phyloP scores from a whole-genome alignment of 805 yeast genomes.

The Metahyphopichia silvanorum region DNA sequence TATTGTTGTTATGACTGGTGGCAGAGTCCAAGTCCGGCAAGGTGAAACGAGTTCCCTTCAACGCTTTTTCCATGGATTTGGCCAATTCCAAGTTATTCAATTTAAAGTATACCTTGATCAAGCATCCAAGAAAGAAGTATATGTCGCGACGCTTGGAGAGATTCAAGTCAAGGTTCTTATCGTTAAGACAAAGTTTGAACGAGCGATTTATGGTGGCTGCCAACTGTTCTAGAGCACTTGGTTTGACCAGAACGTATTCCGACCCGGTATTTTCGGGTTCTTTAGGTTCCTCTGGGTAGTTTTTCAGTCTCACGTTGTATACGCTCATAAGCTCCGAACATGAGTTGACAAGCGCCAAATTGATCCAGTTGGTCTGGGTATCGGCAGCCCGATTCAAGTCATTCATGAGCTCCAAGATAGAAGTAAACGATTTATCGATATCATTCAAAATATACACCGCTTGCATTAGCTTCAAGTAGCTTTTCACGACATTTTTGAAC shows the following conservation, averaged over 20 bases:
- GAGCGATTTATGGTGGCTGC: conserved; percentile 68
- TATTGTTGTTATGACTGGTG: conserved; percentile 6
- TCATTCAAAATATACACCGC: conserved; percentile 30
- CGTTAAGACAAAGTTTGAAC: conserved; percentile 75
- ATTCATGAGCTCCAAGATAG: conserved; percentile 41
- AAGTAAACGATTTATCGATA: conserved; percentile 27
- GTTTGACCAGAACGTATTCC: too few species aligned
- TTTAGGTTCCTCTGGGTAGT: conserved; percentile 24
- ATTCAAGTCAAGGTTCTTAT: conserved; percentile 53
- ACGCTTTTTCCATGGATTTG: conserved; percentile 67
- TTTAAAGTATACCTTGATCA: conserved; percentile 67
- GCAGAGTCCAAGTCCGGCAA: conserved; percentile 45
- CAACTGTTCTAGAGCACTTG: conserved; percentile 44
- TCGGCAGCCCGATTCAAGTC: conserved; percentile 53
- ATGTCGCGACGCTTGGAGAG: conserved; percentile 60
- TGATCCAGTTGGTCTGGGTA: conserved; percentile 51
- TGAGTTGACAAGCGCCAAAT: conserved; percentile 37
- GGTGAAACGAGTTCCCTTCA: conserved; percentile 49
- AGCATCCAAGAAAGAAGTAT: conserved; percentile 65
- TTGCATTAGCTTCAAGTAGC: conserved; percentile 33
- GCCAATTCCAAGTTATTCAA: conserved; percentile 70
- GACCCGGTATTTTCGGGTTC: too few species aligned
- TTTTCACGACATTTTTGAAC: conserved; percentile 29
- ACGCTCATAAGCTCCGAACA: conserved; percentile 40
- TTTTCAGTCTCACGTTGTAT: conserved; percentile 31